These are phyloP conservation scores for Fusarium cicatricum DNA, from an alignment of 2,329 filamentous ascomycete genomes.

Conservation along the genomic window DNA sequence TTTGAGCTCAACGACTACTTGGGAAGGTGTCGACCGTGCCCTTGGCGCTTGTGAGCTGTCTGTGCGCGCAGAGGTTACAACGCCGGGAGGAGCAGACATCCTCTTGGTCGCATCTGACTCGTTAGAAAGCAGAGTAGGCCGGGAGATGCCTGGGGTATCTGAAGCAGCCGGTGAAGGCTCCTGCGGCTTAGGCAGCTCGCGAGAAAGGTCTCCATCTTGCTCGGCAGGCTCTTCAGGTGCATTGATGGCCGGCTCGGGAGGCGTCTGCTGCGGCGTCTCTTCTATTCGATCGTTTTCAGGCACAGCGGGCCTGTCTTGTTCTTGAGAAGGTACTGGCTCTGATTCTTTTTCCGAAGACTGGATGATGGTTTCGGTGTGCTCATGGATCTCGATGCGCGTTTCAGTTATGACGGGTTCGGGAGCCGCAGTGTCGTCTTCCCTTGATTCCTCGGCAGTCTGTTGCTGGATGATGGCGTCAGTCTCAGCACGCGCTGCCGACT, in stretches of 20 bases:
- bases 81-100: slow-evolving; percentile 27
- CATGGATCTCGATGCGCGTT: slow-evolving; percentile 18
- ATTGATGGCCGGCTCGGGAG: slow-evolving; percentile 1
- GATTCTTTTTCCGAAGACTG: slow-evolving; percentile 30
- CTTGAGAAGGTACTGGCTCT: not conserved
- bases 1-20: slow-evolving; percentile 25
- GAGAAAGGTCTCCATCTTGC: slow-evolving; percentile 5
- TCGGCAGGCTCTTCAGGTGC: not conserved
- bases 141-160: not conserved
- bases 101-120: slow-evolving; percentile 19
- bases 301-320: not conserved
- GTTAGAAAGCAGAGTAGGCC: slow-evolving; percentile 15
- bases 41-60: slow-evolving; percentile 5
- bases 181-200: not conserved
- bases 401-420: not conserved
- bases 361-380: slow-evolving; percentile 26
- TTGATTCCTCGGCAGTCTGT: not conserved
- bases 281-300: slow-evolving; percentile 19
- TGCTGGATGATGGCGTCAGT: not conserved
- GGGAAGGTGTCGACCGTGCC: slow-evolving; percentile 21
- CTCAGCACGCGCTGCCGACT: slow-evolving; percentile 3
- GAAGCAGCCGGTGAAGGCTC: slow-evolving; percentile 5
- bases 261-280: slow-evolving; percentile 13
- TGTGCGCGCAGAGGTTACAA: not conserved
- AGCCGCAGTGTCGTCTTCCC: not conserved